These are phyloP conservation scores for Kuraishia cidri DNA, from an alignment of 805 yeast species.

Conservation along the genomic window DNA sequence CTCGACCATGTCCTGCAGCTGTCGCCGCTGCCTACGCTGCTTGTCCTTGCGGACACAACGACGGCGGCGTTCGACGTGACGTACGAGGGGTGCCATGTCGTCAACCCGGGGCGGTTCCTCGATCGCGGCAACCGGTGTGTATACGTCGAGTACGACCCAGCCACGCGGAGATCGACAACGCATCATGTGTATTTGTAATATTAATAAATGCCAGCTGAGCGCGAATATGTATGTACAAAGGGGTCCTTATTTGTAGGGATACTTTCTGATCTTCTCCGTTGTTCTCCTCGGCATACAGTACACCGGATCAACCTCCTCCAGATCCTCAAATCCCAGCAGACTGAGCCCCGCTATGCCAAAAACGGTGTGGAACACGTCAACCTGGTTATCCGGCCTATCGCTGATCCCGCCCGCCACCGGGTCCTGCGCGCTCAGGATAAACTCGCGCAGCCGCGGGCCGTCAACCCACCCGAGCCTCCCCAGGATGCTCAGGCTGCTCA, in stretches of 20 bases:
- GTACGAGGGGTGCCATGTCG: conserved; percentile 73
- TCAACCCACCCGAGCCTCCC: conserved; percentile 73
- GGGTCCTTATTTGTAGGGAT: conserved; percentile 13
- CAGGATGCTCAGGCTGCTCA: conserved; percentile 65
- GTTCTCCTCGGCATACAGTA: conserved; percentile 70
- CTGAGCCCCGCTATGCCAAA: conserved; percentile 89
- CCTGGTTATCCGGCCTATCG: conserved; percentile 86
- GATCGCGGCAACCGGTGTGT: conserved; percentile 36
- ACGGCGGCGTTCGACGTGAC: conserved; percentile 67
- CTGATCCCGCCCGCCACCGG: conserved; percentile 77
- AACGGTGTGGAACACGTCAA: conserved; percentile 87
- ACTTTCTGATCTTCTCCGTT: conserved; percentile 22
- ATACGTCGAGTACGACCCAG: conserved; percentile 69
- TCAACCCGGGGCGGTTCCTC: conserved; percentile 59
- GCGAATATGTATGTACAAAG: no score
- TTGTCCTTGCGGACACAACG: conserved; percentile 60
- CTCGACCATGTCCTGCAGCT: conserved; percentile 62
- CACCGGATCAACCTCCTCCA: conserved; percentile 70
- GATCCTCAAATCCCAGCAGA: conserved; percentile 51
- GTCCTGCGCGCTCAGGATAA: conserved; percentile 77
- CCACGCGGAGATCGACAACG: no score
- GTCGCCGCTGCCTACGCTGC: conserved; percentile 67
- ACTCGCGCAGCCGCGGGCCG: conserved; percentile 44
- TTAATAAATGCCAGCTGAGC: no score
- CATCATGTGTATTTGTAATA: no score